Conservation (phyloP, 2,329 filamentous ascomycete genomes). For the Aschersonia sp. region DNA sequence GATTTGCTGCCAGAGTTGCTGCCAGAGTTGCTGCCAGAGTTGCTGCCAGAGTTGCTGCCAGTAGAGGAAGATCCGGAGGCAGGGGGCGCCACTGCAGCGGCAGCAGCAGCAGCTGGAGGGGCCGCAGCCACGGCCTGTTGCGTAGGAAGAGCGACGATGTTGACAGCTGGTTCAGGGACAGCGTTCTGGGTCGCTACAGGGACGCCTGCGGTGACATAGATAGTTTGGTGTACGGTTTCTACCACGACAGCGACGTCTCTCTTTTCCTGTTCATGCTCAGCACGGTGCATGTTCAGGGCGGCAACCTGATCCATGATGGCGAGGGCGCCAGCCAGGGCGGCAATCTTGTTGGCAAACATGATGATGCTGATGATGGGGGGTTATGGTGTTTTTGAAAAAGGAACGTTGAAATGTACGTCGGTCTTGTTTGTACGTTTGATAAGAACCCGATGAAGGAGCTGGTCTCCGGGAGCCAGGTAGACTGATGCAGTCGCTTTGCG, state of each 20-base stretch:
- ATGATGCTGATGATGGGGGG: too few species aligned
- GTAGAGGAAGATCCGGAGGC: neutral
- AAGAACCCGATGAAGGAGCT: too few species aligned
- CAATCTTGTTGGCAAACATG: slow-evolving; percentile 29
- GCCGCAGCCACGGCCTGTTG: neutral
- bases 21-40: neutral
- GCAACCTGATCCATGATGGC: slow-evolving; percentile 27
- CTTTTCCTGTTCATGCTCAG: slow-evolving; percentile 22
- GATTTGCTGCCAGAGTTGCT: neutral
- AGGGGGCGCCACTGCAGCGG: slow-evolving; percentile 1
- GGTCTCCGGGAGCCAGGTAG: too few species aligned
- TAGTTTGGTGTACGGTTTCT: slow-evolving; percentile 24
- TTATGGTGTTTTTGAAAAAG: too few species aligned
- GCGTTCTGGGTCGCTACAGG: too few species aligned
- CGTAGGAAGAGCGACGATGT: neutral
- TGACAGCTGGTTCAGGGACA: too few species aligned
- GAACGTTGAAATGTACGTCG: too few species aligned
- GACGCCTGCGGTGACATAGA: slow-evolving; percentile 15
- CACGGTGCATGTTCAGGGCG: slow-evolving; percentile 27
- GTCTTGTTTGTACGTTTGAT: too few species aligned
- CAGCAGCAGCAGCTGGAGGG: neutral
- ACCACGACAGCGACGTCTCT: slow-evolving; percentile 20
- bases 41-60: neutral
- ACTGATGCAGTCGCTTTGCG: too few species aligned
- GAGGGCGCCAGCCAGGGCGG: slow-evolving; percentile 25